Evolutionary conservation across 2,329 filamentous ascomycete genomes (phyloP).

Genomic region (Colletotrichum sp.): DNA sequence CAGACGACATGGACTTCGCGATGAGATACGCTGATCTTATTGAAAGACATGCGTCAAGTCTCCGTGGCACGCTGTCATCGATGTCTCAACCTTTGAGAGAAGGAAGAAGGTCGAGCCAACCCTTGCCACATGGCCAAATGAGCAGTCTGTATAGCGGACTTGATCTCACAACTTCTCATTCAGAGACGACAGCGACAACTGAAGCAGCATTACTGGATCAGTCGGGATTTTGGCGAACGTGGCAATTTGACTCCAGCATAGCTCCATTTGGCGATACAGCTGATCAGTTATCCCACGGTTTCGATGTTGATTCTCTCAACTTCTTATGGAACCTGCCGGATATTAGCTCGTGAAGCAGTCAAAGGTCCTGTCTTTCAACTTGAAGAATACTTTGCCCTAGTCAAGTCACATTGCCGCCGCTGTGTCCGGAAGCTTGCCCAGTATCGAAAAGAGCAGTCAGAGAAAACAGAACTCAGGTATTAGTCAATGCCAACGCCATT

Average conservation of each 20-base stretch:
- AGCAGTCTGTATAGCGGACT: background rate
- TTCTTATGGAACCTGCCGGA: conserved; percentile 11
- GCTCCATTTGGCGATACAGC: background rate
- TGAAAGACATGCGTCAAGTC: conserved; percentile 22
- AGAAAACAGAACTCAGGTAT: background rate
- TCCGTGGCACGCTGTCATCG: background rate
- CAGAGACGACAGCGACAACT: background rate
- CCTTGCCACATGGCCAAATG: background rate
- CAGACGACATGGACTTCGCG: conserved; percentile 29
- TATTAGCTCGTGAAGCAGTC: background rate
- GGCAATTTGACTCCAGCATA: conserved; percentile 3
- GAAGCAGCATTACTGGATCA: background rate
- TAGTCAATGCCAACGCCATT: background rate
- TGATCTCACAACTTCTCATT: background rate
- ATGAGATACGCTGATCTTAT: conserved; percentile 26
- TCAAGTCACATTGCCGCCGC: background rate
- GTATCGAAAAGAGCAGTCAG: background rate
- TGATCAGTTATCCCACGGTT: background rate
- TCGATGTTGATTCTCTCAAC: conserved; percentile 15
- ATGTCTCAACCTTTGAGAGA: background rate
- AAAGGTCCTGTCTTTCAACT: background rate
- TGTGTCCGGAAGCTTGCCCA: background rate
- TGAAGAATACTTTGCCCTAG: background rate
- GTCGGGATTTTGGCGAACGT: background rate
- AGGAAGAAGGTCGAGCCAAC: background rate